Base-by-base conservation (phyloP, 108 stramenopile genomes). In the Cylindrotheca fusiformis region DNA sequence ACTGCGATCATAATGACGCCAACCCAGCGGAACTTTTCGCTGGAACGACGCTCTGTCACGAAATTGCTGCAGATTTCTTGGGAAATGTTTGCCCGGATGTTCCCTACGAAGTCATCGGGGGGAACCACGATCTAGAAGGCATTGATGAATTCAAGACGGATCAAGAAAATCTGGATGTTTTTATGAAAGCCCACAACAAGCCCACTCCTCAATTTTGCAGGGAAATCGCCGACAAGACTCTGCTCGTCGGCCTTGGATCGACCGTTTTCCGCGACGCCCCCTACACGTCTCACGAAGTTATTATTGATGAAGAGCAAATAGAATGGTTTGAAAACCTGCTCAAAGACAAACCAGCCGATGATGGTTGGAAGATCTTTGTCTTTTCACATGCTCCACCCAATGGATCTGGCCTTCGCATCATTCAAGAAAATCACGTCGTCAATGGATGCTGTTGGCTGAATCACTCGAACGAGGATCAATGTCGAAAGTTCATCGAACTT, bases 301-400 rank as follows among this genome's bases (percentile, higher is more conserved):
- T 63, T 69, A 84, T 98, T 61, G 93, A 95, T 68, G 76, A 87
- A 23, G 79, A 54, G 12, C 97, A 98, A 69, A 68, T 96, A 53
- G 79, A 79, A 26, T 98, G 97, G 97, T 96, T 98, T 70, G 87
- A 90, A 44, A 41, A 91, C 17, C 36, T 75, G 27, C 63, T 95
- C 1, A 60, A 67, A 36, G 74, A 55, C 1, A 84, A 95, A 72
- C 87, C 88, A 0, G 84, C 76, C 22, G 48, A 48, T 0, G 93
- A 97, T 10, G 95, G 94, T 2, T 97, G 96, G 96, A 91, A 87
- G 64, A 74, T 97, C 6, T 77, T 96, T 45, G 94, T 96, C 22
- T 96, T 96, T 69, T 76, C 93, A 0, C 97, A 97, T 72, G 97
- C 97, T 20, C 97, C 97, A 4, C 85, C 87, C 29, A 94, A 85